These are phyloP conservation scores for Xylaria longipes DNA, from an alignment of 495 filamentous ascomycete species.

Conservation along the genomic window DNA sequence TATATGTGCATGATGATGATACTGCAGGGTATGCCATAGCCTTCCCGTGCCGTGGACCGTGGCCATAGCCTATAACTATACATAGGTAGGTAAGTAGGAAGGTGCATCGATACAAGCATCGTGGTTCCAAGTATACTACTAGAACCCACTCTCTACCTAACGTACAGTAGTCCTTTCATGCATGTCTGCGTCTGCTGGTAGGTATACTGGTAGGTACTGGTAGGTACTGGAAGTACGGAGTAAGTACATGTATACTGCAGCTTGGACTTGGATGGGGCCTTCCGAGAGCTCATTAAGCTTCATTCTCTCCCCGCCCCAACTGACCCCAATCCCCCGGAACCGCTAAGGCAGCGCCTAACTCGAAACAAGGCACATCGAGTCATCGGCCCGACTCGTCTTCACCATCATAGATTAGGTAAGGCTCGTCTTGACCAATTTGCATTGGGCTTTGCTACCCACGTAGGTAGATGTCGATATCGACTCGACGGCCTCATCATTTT, in stretches of 20 bases:
- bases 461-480: not conserved
- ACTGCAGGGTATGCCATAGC: not conserved
- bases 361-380: conserved; percentile 10
- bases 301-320: conserved; percentile 3
- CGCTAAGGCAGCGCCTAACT: conserved; percentile 10
- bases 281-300: not conserved
- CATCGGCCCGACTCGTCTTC: conserved; percentile 27
- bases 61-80: not conserved
- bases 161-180: not conserved
- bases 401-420: conserved; percentile 16
- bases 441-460: not conserved
- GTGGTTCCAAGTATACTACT: not conserved
- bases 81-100: not conserved
- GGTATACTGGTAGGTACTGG: too few relatives aligned
- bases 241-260: too few relatives aligned
- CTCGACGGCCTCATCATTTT: conserved; percentile 6
- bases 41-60: conserved; percentile 3
- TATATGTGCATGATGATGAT: not conserved
- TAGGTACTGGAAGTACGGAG: too few relatives aligned
- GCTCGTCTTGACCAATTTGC: not conserved
- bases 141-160: not conserved
- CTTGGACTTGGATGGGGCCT: not conserved
- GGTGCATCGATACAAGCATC: not conserved
- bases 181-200: too few relatives aligned
- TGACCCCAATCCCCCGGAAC: conserved; percentile 25